A percentile compares a stretch with the other conserved stretches of the same genome.
Evolutionary conservation across 768 basidiomycete species (phyloP).

Genomic region (Fomitopsis serialis): DNA sequence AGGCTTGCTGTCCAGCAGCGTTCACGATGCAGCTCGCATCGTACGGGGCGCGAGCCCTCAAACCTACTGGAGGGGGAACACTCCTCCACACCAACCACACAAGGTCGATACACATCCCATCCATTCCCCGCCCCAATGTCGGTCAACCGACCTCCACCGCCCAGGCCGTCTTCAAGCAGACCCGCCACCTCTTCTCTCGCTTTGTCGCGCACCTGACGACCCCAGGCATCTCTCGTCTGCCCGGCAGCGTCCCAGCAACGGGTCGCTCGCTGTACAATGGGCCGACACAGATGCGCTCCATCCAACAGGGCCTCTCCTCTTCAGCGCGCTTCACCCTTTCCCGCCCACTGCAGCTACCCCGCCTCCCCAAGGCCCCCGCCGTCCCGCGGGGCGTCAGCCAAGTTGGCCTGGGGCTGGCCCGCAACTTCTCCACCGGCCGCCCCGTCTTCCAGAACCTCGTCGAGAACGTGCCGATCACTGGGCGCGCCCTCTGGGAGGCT

Average conservation of each 20-base stretch:
- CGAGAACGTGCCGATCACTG: slow-evolving; percentile 66
- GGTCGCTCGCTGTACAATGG: slow-evolving; percentile 24
- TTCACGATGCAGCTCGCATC: slow-evolving; percentile 28
- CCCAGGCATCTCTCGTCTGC: slow-evolving; percentile 38
- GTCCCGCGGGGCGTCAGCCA: slow-evolving; percentile 50
- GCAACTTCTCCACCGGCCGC: slow-evolving; percentile 69
- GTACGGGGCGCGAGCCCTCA: slow-evolving; percentile 15
- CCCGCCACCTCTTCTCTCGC: slow-evolving; percentile 49
- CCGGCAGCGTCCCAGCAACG: slow-evolving; percentile 20
- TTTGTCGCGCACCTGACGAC: slow-evolving; percentile 54
- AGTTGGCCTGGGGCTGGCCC: slow-evolving; percentile 70
- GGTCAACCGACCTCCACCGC: slow-evolving; percentile 28
- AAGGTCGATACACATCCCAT: slow-evolving; percentile 42
- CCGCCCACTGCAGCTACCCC: slow-evolving; percentile 37
- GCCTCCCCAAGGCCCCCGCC: slow-evolving; percentile 52
- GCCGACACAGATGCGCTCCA: slow-evolving; percentile 26
- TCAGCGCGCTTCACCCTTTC: slow-evolving; percentile 49
- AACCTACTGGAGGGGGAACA: slow-evolving; percentile 2
- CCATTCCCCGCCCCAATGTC: slow-evolving; percentile 28
- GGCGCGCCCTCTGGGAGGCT: slow-evolving; percentile 68
- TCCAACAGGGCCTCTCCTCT: slow-evolving; percentile 53
- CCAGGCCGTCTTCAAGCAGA: slow-evolving; percentile 45
- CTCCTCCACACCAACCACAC: slow-evolving; percentile 7
- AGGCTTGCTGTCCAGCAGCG: background rate
- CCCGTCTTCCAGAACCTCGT: slow-evolving; percentile 78